Conservation (phyloP, 176 grass and related monocot genomes). For the Tuctoria greenei region DNA sequence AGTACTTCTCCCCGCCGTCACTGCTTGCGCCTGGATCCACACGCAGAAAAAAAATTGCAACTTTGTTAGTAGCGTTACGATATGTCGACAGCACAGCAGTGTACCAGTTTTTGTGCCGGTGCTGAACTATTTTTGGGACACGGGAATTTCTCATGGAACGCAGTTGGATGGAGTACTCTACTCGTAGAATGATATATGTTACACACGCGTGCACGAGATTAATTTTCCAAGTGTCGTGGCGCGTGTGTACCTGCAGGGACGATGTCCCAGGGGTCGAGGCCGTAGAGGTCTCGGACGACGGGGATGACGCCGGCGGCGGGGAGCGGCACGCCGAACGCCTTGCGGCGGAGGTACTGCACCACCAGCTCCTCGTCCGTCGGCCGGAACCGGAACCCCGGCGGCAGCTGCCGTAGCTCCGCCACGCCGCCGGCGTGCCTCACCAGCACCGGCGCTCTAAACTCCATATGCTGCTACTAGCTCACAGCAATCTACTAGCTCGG, state of each 20-base stretch:
- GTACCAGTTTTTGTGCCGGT: background rate
- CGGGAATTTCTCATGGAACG: background rate
- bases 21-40: constrained; percentile 37
- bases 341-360: constrained; percentile 83
- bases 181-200: background rate
- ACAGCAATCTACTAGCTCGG: background rate
- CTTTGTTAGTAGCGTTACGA: background rate
- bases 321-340: constrained; percentile 56
- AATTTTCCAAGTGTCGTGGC: background rate
- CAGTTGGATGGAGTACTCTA: background rate
- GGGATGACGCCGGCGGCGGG: constrained; percentile 77
- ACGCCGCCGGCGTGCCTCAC: constrained; percentile 34
- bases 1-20: constrained; percentile 76
- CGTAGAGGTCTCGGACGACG: constrained; percentile 55
- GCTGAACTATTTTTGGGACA: background rate
- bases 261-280: constrained; percentile 75
- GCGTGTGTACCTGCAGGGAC: constrained; percentile 34
- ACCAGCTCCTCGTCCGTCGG: constrained; percentile 92
- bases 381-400: constrained; percentile 82
- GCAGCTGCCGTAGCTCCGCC: constrained; percentile 49
- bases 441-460: constrained; percentile 51
- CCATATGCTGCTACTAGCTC: constrained; percentile 29
- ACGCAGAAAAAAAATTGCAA: background rate
- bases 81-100: background rate
- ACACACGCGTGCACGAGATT: background rate